Evolutionary conservation across 2,329 filamentous ascomycete genomes (phyloP).

Genomic region (Golovinomyces cichoracearum): DNA sequence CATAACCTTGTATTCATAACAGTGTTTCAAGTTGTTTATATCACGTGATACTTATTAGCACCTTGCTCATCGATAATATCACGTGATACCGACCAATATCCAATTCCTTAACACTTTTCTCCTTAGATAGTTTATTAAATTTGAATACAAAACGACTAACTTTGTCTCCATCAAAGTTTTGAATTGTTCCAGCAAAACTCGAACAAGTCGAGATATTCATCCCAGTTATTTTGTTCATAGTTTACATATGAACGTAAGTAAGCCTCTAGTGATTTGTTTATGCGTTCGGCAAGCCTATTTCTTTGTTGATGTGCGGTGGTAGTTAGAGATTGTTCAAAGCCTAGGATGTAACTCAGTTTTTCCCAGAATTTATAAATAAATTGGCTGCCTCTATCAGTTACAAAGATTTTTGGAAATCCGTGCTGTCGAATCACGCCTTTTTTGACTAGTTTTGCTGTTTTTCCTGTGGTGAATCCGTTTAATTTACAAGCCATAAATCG

Average conservation of each 20-base stretch:
- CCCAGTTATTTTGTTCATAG: conserved; percentile 3
- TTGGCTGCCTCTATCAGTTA: neutral
- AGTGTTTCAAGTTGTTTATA: no score
- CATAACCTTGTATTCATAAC: no score
- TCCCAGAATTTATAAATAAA: neutral
- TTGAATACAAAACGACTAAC: no score
- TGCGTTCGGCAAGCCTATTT: neutral
- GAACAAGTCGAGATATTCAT: neutral
- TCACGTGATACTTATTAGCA: no score
- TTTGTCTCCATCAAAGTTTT: no score
- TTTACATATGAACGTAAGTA: conserved; percentile 4
- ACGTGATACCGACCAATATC: no score
- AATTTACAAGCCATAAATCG: neutral
- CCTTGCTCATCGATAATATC: no score
- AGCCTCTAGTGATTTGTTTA: conserved; percentile 1
- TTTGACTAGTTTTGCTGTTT: neutral
- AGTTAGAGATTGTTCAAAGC: neutral
- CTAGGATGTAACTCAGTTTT: neutral
- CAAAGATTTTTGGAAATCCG: neutral
- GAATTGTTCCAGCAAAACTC: conserved; percentile 1
- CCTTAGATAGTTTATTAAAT: no score
- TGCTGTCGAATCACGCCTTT: neutral
- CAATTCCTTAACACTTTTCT: no score
- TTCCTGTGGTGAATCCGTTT: neutral
- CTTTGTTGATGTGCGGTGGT: neutral